Evolutionary conservation across 1,139 yeast genomes (phyloP), one percentile per base, ranked within the genome.

Genomic region (Chernovozyma aurita): DNA sequence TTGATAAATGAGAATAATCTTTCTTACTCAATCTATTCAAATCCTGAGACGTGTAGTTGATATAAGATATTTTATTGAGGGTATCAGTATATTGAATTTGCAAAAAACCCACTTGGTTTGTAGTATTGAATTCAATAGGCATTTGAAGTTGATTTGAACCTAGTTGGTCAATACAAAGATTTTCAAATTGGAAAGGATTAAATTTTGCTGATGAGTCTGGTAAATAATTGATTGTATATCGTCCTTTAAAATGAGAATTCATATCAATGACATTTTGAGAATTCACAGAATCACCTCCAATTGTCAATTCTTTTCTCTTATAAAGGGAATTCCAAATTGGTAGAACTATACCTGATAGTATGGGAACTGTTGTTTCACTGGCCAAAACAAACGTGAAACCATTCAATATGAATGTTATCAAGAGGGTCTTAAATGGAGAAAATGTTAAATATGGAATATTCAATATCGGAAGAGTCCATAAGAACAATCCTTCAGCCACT

Each of bases 181-280:
- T 50, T 20, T 77, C 71, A 28, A 73, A 76, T 32, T 72, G 76
- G 46, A 80, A 76, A 2, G 97, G 97, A 46, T 90, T 87, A 52
- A 94, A 65, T 48, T 72, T 68, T 2, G 95, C 96, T 0, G 95
- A 82, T 30, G 95, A 85, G 54, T 92, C 97, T 0, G 98, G 98
- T 30, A 94, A 65, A 46, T 85, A 85, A 48, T 90, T 85, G 46
- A 92, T 83, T 2, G 92, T 85, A 51, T 85, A 85, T 39, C 78
- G 78, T 34, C 97, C 98, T 48, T 78, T 81, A 52, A 92, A 84
- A 54, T 88, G 95, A 3, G 81, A 64, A 24, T 85, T 74, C 38
- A 81, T 70, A 47, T 86, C 85, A 17, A 74, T 52, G 6, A 80
- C 62, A 38, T 63, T 53, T n/a, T 57, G 55, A 1, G 70, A 47